Base-by-base conservation (phyloP, 2,329 filamentous ascomycete genomes). In the Pseudogymnoascus sp. region DNA sequence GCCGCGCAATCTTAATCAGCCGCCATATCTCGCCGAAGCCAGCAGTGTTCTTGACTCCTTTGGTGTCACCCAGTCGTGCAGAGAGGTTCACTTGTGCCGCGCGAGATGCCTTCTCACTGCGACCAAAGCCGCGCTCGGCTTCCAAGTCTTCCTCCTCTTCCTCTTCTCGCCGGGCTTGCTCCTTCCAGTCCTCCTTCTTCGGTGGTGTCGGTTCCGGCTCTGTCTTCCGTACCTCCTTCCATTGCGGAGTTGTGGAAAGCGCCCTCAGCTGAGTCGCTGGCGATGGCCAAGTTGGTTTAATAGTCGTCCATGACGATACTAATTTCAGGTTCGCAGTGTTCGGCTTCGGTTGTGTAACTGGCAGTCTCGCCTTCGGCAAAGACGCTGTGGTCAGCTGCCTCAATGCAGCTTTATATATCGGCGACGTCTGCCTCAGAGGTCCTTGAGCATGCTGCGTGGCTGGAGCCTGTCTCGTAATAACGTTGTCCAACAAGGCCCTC, bases 61-160 rank as follows among this genome's bases (percentile, higher is more conserved):
- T 86, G 18, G 90, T 89, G 68, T 96, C 91, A 54, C 90, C 91
- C 60, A 99, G 79, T 68, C 90, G 90, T 12, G 95, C 95, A 67
- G 88, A 87, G 70, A 97, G 79, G 73, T 99, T 96, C 69, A 99
- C 82, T 72, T 97, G 89, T 2, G 93, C 89, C 10, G 93, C 95
- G 71, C 91, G 87, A 11, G 87, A 84, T 36, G 93, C 95, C 75
- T 88, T 93, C 73, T 96, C 93, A 64, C 90, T 93, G 69, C 85
- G 81, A 67, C 82, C 82, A 73, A 92, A 91, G 21, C 81, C 84
- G 64, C 79, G 76, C 31, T 87, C 83, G 62, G 84, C 79, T 54
- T 85, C 83, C 14, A 78, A 76, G 31, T 76, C 64, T 60, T 75
- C 69, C 57, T 74, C 71, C 60, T 74, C 73, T 64, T 82, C 76